Base-by-base conservation (phyloP, 805 yeast genomes). In the Teunomyces panamensis region DNA sequence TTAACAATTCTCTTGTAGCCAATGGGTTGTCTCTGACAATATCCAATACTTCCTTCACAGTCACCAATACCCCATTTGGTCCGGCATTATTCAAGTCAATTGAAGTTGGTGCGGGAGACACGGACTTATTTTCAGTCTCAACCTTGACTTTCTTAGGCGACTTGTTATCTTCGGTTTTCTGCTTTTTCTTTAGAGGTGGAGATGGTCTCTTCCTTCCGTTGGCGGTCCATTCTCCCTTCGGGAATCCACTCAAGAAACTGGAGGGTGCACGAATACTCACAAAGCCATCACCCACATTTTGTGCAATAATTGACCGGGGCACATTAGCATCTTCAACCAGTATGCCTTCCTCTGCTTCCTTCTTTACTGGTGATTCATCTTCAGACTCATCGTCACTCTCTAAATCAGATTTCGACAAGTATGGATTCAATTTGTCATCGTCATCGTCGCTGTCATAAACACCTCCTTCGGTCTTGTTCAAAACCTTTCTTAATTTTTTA, bases 361-460 rank as follows among this genome's bases (percentile, higher is more conserved):
- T 56, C 57, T 64, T 75, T 48, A 66, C 65, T n/a, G 47, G 55
- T 8, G 35, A 24, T 11, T 65, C 73, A 2, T 76, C 78, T 33
- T 73, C 74, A 39, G 79, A 75, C 45, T 85, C 89, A 10, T 79
- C 68, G 44, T 83, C 88, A 49, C 89, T 84, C 56, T 59, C 87
- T 80, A 42, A 85, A 52, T 73, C 78, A 3, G 74, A 68, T 56
- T 63, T 67, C 1, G 75, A 81, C 17, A 86, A 71, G 59, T 89
- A 90, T 34, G 97, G 97, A 62, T 89, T 89, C 39, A 77, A 76
- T 9, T 65, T 54, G 29, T 63, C 69, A 17, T 79, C 81, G 47
- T 89, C 94, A 46, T 88, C 92, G 53, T 87, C 95, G 46, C 86
- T 80, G 57, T 90, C 97, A 57, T 92, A 90, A 42, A 89, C 91